phyloP scores from a whole-genome alignment of 140 eudicot species.

The Flaveria floridana region DNA sequence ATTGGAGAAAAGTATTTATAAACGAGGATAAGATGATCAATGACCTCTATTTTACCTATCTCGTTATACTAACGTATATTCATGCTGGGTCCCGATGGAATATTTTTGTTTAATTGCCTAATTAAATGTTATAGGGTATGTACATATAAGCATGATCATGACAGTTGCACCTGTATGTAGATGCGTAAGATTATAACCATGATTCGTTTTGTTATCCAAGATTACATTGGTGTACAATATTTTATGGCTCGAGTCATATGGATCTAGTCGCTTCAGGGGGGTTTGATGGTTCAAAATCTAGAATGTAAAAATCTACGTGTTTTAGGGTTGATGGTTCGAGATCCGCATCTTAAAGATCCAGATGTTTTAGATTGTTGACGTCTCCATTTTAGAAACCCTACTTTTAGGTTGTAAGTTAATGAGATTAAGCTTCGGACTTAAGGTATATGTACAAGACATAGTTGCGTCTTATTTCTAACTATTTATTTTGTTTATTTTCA shows the following conservation, averaged over 20 bases:
- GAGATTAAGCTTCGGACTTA: neutral
- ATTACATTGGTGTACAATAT: too few relatives aligned
- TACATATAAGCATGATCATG: neutral
- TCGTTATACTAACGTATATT: too few relatives aligned
- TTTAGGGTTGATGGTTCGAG: neutral
- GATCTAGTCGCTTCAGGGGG: neutral
- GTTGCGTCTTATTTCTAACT: neutral
- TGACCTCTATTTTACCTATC: too few relatives aligned
- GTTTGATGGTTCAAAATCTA: neutral
- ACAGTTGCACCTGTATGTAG: neutral
- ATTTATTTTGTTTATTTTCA: neutral
- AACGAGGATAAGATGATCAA: neutral
- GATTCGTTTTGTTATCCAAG: too few relatives aligned
- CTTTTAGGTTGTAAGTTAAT: neutral
- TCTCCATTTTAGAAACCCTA: neutral
- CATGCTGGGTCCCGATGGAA: neutral
- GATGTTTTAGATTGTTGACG: neutral
- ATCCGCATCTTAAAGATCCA: neutral
- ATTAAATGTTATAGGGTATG: too few relatives aligned
- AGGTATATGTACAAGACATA: neutral
- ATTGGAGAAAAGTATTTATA: neutral
- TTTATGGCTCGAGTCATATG: neutral
- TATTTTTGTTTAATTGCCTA: neutral
- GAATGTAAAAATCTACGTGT: neutral
- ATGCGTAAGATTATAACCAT: neutral